Base-by-base conservation (phyloP, 495 filamentous ascomycete species). In the Penicillium subrubescens region DNA sequence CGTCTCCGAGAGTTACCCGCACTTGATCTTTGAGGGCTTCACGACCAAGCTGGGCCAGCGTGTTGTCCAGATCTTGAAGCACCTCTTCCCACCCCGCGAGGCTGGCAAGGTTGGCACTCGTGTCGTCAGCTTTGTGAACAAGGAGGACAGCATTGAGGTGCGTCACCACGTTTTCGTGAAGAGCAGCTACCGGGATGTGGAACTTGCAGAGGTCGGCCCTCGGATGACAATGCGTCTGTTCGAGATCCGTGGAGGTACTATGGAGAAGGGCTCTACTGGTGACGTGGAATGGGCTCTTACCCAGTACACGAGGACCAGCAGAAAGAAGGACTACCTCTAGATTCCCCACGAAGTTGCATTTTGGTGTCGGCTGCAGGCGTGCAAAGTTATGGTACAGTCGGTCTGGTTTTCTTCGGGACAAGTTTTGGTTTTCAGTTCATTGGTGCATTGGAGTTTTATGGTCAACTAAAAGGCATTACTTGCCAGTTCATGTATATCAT, bases 161-260 rank as follows among this genome's bases (percentile, higher is more conserved):
- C 84, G 90, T 17, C 91, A 93, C 75, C 90, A 92, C 69, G 89
- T 93, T 8, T 93, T 92, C 71, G 90, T 94, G 17, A 88, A 89
- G 77, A 95, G 92, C 7, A 87, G 90, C 17, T 95, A 93, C 73
- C 85, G 94, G 67, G 90, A 89, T 64, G 93, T 98, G 12, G 94
- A 98, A 77, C 78, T 99, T 64, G 91, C 92, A 19, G 95, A 99
- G 76, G 96, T 99, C 46, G 95, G 95, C 0, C 95, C 95, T 5
- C 83, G 95, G 60, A 96, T 98, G 90, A 96, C 94, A 6, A 96
- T 99, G 93, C 86, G 91, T 70, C 83, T 93, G 29, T 99, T 98
- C 78, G 92, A 97, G 75, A 96, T 99, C 63, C 84, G 93, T 53
- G 88, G 91, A 58, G 94, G 95, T n/a, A 95, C 94, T 3, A 80